Evolutionary conservation across 1,139 yeast species (phyloP), one percentile per base, ranked within the genome.

Genomic region (Suhomyces wounanorum): DNA sequence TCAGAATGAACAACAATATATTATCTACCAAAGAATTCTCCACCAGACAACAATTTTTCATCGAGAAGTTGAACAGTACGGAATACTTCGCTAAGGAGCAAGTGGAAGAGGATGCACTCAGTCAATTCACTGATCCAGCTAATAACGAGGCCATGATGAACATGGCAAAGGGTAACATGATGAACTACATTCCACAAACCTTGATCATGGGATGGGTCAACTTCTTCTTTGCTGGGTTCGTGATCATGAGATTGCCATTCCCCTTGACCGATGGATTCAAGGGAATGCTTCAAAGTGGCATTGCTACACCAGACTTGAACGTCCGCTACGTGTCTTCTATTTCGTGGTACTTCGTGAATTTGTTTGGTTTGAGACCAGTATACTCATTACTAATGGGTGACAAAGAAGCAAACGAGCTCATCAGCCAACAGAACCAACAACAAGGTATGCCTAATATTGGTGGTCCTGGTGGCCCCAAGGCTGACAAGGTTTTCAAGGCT

Each of bases 131-230:
- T 1, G 96, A 90, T 61, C 86, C 96, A 1, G 75, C 78, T 44
- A 77, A 84, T 25, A 80, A 86, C 59, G 97, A 91, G 49, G 83
- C 85, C n/a, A 72, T 91, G 75, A 79, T 87, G 80, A 79, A 78
- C 49, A 86, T 89, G 86, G 82, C 92, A 51, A 89, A 89, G 65
- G 85, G 87, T 4, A 92, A 90, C 62, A 73, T 90, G 60, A 84
- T 92, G 66, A 89, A 84, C 68, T 89, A 86, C 65, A 82, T 91
- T 17, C 97, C 98, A 1, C 98, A 94, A 69, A 90, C 97, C 0
- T 67, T 91, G 44, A 87, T 92, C 59, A 92, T 94, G 97, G 92
- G 92, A 59, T 94, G 97, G 97, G 94, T 92, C 57, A 90, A 90
- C 65, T 89, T 85, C 60, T 90, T 94, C 71, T 94, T 91, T 67